Base-by-base conservation (phyloP, 768 basidiomycete species). In the Cubamyces sp. region DNA sequence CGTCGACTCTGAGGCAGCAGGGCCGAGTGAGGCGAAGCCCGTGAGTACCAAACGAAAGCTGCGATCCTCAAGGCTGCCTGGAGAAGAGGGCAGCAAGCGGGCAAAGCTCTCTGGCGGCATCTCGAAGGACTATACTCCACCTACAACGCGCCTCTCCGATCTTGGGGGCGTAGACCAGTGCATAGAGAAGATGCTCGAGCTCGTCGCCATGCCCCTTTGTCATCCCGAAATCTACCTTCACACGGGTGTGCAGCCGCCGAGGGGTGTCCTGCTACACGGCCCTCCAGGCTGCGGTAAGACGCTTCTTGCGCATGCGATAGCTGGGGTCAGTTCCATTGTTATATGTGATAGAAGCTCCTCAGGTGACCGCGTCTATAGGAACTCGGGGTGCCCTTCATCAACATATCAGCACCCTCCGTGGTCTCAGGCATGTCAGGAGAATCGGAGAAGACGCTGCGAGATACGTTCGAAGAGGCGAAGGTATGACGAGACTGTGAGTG, bases 371-470 rank as follows among this genome's bases (percentile, higher is more conserved):
- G 9, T 45, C 7, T 51, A 14, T 67, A 97, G 96, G 95, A 98
- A 79, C 82, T 98, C 3, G 90, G 87, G 3, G 81, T 96, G 1
- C 96, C 96, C 0, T 98, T 99, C 71, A 95, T 99, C 66, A 91
- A 79, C 53, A 87, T 99, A 62, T 96, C 96, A 3, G 96, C 96
- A 0, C 97, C 97, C 0, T 93, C 92, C 0, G 90, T 99, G 61
- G 94, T 99, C 8, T 95, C 92, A 2, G 96, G 97, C 1, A 97
- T 98, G 94, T 97, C 94, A 0, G 97, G 97, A 48, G 97, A 99
- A 74, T 96, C 94, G 0, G 97, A 99, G 73, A 98, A 96, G 79
- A 96, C 94, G 0, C 77, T 99, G 5, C 79, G 97, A 45, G 96
- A 98, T 70, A 95, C 94, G 0, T 99, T 99, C 70, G 96, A 97